Percentiles rank a stretch among this genome's conserved stretches.
Conservation (phyloP, 345 rosid species). For the Hibiscus trionum region DNA sequence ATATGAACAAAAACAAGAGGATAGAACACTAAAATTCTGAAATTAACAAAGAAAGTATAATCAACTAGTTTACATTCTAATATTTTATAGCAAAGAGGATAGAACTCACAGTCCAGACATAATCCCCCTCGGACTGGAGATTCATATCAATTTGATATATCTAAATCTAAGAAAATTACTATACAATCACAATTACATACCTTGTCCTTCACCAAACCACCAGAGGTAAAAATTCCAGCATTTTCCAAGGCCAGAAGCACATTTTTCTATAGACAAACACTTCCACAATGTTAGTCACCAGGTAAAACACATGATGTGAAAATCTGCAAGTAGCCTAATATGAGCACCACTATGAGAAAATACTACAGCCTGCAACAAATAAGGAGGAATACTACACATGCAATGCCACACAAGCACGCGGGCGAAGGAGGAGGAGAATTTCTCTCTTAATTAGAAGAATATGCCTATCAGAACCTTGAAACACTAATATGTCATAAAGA, state of each 20-base stretch:
- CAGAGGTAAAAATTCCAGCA: constrained; percentile 86
- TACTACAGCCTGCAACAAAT: background rate
- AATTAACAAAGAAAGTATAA: background rate
- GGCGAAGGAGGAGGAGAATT: background rate
- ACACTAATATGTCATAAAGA: background rate
- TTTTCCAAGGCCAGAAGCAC: constrained; percentile 78
- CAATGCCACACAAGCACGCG: background rate
- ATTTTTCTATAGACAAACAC: constrained; percentile 51
- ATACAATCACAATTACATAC: constrained; percentile 23
- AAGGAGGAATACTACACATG: background rate
- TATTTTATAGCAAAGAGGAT: background rate
- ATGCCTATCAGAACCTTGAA: background rate
- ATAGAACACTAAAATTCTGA: background rate
- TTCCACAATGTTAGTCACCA: background rate
- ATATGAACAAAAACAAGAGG: background rate
- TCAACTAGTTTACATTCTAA: background rate
- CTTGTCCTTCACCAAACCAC: constrained; percentile 95
- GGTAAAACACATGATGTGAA: background rate
- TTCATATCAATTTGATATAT: background rate
- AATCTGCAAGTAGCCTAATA: background rate
- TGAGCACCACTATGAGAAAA: constrained; percentile 1
- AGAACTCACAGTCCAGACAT: background rate
- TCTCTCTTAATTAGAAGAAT: background rate
- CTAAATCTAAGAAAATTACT: background rate
- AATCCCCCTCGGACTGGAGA: background rate